Evolutionary conservation across 805 yeast species (phyloP), one percentile per base, ranked within the genome.

Genomic region (Saccharomycopsis lassenensis): DNA sequence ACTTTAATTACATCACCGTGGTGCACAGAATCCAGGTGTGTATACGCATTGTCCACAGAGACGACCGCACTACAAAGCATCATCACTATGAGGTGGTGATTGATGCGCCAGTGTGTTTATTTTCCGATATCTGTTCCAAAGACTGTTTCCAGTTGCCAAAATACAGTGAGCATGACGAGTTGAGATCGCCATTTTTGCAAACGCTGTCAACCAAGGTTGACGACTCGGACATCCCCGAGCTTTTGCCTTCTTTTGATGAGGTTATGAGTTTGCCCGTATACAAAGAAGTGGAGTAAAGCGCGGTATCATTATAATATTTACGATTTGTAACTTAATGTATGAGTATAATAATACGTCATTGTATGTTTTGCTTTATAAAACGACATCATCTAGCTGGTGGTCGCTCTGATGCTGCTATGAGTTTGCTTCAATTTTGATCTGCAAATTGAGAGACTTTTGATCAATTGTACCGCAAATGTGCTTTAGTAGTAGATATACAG

Each of bases 31-130:
- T 81, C 33, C 91, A 81, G 51, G 66, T 81, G 4, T 73, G 80
- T 47, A 67, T 81, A 39, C 60, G 91, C 39, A 71, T 81, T 19
- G 71, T 82, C 8, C 74, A 69, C 46, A 74, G 74, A 1, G 80
- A 76, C 40, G 65, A 29, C n/a, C 29, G 29, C 20, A 24, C n/a
- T 7, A 14, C 47, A 4, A 70, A 69, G 43, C 56, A 73, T 58
- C 85, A 78, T 48, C 87, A 81, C 52, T 81, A 76, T 49, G 93
- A 81, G 47, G 87, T 81, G 15, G 71, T 81, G 29, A 79, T 81
- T 26, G 91, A 81, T 50, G 79, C 89, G 0, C 91, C 91, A 0
- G 62, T 81, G 24, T 64, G 69, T 21, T 52, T 73, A 14, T 57
- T 71, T n/a, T 67, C 74, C 8, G 59, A 58, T 23, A 45, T 55